Base-by-base conservation (phyloP, 2,329 filamentous ascomycete species). In the Sodiomyces alkalinus region DNA sequence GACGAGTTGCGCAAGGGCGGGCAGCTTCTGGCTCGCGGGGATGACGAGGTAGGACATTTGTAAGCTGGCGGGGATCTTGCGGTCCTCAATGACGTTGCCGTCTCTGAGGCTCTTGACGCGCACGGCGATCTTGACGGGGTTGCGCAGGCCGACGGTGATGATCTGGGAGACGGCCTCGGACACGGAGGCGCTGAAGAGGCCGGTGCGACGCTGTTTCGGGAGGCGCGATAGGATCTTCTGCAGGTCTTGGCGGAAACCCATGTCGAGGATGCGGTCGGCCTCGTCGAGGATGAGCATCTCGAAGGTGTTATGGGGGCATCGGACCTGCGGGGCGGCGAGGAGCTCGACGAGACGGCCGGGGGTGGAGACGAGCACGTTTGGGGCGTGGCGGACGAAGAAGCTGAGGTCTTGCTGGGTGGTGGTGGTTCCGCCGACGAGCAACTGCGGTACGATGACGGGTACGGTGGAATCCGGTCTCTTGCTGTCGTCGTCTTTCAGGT, bases 111-210 rank as follows among this genome's bases (percentile, higher is more conserved):
- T 74, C 53, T 86, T 90, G 29, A 98, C 90, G 43, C 87, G 90
- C 28, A 96, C 90, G 8, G 81, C 78, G 35, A 98, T 83, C 46
- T 92, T 92, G 43, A 94, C 86, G 0, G 90, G 90, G 51, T 98
- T 96, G 20, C 90, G 69, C 39, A 96, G 58, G 13, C 90, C 90
- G 6, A 94, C 83, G 19, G 86, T 71, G 29, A 98, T 85, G 30
- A 98, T 79, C 47, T 94, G 81, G 37, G 86, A 77, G 1, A 98
- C 81, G 2, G 90, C 90, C 47, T 96, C 90, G 42, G 80, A 90
- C n/a, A 98, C 80, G 43, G 80, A 92, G 9, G 90, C 90, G 45
- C 83, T 93, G 55, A 96, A 98, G 0, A 98, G 59, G 0, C 90
- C 90, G 0, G 90, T 98, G 27, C 90, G 69, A 28, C 90, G 67